These are phyloP conservation scores for Fraxinus excelsior DNA, from an alignment of 257 asterid genomes.

Conservation along the genomic window DNA sequence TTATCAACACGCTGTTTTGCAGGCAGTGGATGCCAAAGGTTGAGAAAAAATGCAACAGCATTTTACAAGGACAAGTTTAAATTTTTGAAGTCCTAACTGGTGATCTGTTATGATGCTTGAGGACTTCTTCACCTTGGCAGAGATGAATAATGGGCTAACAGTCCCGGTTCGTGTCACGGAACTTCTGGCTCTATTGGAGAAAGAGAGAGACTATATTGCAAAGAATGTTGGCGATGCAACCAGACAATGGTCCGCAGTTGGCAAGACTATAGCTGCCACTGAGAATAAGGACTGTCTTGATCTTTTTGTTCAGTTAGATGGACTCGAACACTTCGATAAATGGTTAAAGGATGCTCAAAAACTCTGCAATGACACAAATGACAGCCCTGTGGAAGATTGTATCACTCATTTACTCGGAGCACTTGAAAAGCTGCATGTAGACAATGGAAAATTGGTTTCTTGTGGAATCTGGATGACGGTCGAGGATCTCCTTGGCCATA, in stretches of 20 bases:
- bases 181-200: slow-evolving; percentile 58
- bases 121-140: slow-evolving; percentile 67
- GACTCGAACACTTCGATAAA: slow-evolving; percentile 44
- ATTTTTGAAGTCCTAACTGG: slow-evolving; percentile 17
- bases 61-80: background rate
- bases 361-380: slow-evolving; percentile 36
- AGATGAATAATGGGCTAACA: slow-evolving; percentile 64
- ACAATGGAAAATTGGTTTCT: slow-evolving; percentile 41
- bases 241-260: slow-evolving; percentile 75
- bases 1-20: slow-evolving; percentile 16
- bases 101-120: slow-evolving; percentile 56
- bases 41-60: slow-evolving; percentile 20
- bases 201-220: slow-evolving; percentile 37
- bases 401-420: slow-evolving; percentile 53
- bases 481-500: slow-evolving; percentile 53
- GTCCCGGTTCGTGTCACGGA: slow-evolving; percentile 65
- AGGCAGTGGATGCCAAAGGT: slow-evolving; percentile 23
- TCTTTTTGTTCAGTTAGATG: slow-evolving; percentile 66
- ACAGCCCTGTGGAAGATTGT: slow-evolving; percentile 46
- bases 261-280: slow-evolving; percentile 59
- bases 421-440: slow-evolving; percentile 49
- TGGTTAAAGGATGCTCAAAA: slow-evolving; percentile 65
- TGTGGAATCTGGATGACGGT: slow-evolving; percentile 53
- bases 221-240: slow-evolving; percentile 39
- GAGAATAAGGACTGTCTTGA: slow-evolving; percentile 66